Evolutionary conservation across 805 yeast genomes (phyloP), one percentile per base, ranked within the genome.

Genomic region (Saturnispora sekii): DNA sequence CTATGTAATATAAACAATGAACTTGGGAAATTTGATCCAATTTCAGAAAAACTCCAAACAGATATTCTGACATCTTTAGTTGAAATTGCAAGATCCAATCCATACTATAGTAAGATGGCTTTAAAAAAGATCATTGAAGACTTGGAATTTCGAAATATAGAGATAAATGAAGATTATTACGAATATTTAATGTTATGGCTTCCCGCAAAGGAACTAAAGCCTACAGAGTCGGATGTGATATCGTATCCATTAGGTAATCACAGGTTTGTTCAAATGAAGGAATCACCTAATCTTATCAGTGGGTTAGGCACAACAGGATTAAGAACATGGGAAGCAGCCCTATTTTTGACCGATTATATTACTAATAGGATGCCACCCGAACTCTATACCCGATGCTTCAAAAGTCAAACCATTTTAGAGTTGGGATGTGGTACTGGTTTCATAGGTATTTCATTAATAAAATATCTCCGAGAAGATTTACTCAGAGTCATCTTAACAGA

Each of bases 271-370:
- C 38, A 42, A 5, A 73, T 82, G 3, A 63, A 62, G 47, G 93
- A 84, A 54, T 69, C 76, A 0, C 90, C 89, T 0, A 67, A 71
- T 44, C 49, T 83, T 43, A 74, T 84, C 11, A 74, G 84, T 32
- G 86, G 85, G 1, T 58, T 65, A n/a, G 95, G 94, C 5, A 81
- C 95, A 1, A 90, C 97, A 0, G 97, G 97, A 0, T 63, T 78
- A 44, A 67, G 97, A 35, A 90, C 97, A 0, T 89, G 97, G 97
- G 96, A 87, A 57, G 97, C 96, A 2, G 83, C 95, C 0, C 52
- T 84, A 6, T 85, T 68, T 43, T 62, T 90, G 7, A 65, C 82
- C 1, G 70, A 77, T 33, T 81, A 65, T 52, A 52, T 84, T 12
- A 50, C 65, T 1, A 45, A 44, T 16, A 14, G 36, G 8, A 16